These are phyloP conservation scores for Moesziomyces globuligerus DNA, from an alignment of 1,284 basidiomycete species.

Conservation along the genomic window DNA sequence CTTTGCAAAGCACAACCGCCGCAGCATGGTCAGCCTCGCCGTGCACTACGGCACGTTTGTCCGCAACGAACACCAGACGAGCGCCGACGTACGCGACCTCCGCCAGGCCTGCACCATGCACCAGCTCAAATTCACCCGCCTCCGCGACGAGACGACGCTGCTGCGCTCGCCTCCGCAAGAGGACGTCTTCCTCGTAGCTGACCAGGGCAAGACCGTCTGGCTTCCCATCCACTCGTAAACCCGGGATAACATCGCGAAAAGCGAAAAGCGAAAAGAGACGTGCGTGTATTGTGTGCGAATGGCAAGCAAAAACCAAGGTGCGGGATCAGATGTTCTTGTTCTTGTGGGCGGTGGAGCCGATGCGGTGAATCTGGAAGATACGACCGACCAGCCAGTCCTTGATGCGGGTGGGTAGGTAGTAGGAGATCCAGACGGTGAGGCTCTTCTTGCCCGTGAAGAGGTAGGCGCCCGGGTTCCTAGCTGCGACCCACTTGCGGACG, in stretches of 20 bases:
- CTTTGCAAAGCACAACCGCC: constrained; percentile 10
- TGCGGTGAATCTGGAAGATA: constrained; percentile 43
- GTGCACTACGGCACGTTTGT: constrained; percentile 58
- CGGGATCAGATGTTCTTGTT: constrained; percentile 39
- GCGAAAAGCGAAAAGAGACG: neutral
- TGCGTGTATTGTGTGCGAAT: no score
- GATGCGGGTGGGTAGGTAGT: constrained; percentile 47
- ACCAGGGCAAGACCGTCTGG: constrained; percentile 58
- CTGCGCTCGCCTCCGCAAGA: neutral
- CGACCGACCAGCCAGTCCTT: constrained; percentile 41
- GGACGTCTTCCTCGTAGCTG: constrained; percentile 50
- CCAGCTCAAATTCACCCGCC: constrained; percentile 17
- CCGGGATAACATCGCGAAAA: no score
- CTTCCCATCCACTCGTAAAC: constrained; percentile 34
- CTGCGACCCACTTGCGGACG: constrained; percentile 28
- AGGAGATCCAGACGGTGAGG: constrained; percentile 42
- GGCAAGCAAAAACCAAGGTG: neutral
- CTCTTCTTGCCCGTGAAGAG: constrained; percentile 50
- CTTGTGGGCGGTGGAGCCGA: constrained; percentile 29
- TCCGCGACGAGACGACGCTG: constrained; percentile 15
- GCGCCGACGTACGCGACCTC: constrained; percentile 48
- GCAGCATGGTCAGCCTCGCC: constrained; percentile 31
- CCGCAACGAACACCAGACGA: constrained; percentile 49
- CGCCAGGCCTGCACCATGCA: constrained; percentile 36
- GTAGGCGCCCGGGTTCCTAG: constrained; percentile 37